These are phyloP conservation scores for Stylosanthes scabra DNA, from an alignment of 331 rosid species.

Conservation along the genomic window DNA sequence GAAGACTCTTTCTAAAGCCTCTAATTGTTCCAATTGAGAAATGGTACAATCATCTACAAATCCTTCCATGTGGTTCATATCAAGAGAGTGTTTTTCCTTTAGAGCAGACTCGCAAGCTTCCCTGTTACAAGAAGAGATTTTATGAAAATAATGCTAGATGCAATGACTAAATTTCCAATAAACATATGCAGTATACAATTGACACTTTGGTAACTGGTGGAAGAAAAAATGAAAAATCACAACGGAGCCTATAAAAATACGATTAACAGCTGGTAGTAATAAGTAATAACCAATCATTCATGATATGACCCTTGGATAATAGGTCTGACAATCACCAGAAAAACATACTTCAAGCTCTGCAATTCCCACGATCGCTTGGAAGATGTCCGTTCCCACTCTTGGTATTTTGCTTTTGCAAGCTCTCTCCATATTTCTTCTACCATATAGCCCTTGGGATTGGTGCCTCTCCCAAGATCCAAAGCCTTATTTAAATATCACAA, in stretches of 20 bases:
- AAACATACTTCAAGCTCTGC: slow-evolving; percentile 87
- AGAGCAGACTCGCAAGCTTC: slow-evolving; percentile 84
- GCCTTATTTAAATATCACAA: slow-evolving; percentile 61
- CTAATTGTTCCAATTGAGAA: slow-evolving; percentile 54
- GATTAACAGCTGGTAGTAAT: neutral
- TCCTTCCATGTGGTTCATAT: slow-evolving; percentile 58
- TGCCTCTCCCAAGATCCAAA: slow-evolving; percentile 95
- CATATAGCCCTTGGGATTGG: slow-evolving; percentile 72
- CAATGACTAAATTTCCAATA: neutral
- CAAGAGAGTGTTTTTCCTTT: slow-evolving; percentile 57
- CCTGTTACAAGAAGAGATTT: slow-evolving; percentile 57
- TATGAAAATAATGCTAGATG: slow-evolving; percentile 22
- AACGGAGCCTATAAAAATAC: slow-evolving; percentile 13
- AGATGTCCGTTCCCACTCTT: slow-evolving; percentile 81
- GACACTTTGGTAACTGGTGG: slow-evolving; percentile 30
- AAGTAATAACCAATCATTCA: slow-evolving; percentile 19
- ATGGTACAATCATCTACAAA: slow-evolving; percentile 57
- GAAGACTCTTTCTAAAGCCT: slow-evolving; percentile 64
- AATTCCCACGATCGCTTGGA: slow-evolving; percentile 75
- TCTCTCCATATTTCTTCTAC: slow-evolving; percentile 97
- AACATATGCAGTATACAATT: neutral
- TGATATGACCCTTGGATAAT: slow-evolving; percentile 33
- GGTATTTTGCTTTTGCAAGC: slow-evolving; percentile 85
- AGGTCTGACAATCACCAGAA: slow-evolving; percentile 51
- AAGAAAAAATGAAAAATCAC: slow-evolving; percentile 26